Conservation (phyloP, 1,284 basidiomycete genomes). For the Anthracocystis walkeri region DNA sequence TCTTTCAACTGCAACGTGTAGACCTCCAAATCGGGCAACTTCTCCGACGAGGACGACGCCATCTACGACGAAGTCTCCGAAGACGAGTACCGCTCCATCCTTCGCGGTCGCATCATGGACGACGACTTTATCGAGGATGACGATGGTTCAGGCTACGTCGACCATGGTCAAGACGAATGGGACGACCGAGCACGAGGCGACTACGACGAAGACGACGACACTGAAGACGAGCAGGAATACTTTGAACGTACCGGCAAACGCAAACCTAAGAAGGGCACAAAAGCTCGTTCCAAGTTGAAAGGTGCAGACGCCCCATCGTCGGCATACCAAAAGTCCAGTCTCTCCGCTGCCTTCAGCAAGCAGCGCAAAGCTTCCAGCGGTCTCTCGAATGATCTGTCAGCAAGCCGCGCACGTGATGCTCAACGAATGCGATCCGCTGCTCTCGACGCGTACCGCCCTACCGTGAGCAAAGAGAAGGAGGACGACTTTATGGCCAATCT, state of each 20-base stretch:
- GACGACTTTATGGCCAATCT: constrained; percentile 68
- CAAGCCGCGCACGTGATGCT: constrained; percentile 36
- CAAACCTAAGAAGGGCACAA: constrained; percentile 63
- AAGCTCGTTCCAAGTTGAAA: constrained; percentile 45
- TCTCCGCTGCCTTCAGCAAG: constrained; percentile 46
- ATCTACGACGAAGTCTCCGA: constrained; percentile 95
- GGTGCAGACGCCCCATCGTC: constrained; percentile 17
- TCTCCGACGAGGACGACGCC: constrained; percentile 64
- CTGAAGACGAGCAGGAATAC: constrained; percentile 65
- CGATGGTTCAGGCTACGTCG: constrained; percentile 89
- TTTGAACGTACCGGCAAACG: constrained; percentile 64
- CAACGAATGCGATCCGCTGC: constrained; percentile 36
- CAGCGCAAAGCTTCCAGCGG: constrained; percentile 32
- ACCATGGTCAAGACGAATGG: constrained; percentile 97
- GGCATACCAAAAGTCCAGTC: constrained; percentile 37
- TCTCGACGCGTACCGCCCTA: constrained; percentile 50
- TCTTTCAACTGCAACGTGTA: neutral
- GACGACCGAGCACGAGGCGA: constrained; percentile 56
- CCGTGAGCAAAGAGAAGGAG: constrained; percentile 62
- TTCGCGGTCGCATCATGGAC: constrained; percentile 83
- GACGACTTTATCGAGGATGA: constrained; percentile 95
- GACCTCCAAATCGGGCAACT: constrained; percentile 24
- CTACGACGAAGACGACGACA: constrained; percentile 71
- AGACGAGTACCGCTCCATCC: constrained; percentile 87
- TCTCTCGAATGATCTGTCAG: constrained; percentile 18